phyloP scores from a whole-genome alignment of 768 basidiomycete genomes.

The Tephrocybe rancida region DNA sequence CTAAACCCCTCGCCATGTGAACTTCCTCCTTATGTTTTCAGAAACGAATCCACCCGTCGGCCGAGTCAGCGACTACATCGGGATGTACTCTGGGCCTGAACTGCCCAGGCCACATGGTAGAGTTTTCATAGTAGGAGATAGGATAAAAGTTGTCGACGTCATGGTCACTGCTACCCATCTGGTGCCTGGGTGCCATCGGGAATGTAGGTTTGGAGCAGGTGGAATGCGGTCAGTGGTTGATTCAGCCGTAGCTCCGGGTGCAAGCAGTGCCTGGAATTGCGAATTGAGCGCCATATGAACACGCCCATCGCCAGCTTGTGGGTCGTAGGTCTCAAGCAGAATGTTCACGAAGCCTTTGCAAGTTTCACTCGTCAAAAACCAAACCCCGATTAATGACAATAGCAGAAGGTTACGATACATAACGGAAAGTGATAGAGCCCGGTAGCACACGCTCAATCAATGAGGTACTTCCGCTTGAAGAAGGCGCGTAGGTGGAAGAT shows the following conservation, averaged over 20 bases:
- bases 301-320: no score
- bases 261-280: no score
- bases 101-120: not conserved
- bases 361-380: slow-evolving; percentile 1
- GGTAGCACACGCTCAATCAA: slow-evolving; percentile 53
- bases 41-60: not conserved
- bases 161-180: no score
- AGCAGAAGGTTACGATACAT: slow-evolving; percentile 2
- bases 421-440: not conserved
- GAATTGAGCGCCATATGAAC: no score
- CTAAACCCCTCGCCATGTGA: not conserved
- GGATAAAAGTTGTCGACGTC: no score
- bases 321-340: no score
- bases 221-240: no score
- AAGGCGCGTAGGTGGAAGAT: slow-evolving; percentile 91
- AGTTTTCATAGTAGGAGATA: not conserved
- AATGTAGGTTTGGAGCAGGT: no score
- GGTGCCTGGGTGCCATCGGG: no score
- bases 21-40: not conserved
- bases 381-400: slow-evolving; percentile 6
- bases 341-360: not conserved
- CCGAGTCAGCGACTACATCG: not conserved
- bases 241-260: no score
- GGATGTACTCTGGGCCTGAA: not conserved
- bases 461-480: slow-evolving; percentile 96